Evolutionary conservation across 2,329 filamentous ascomycete genomes (phyloP).

Genomic region (Colletotrichum liriopes): DNA sequence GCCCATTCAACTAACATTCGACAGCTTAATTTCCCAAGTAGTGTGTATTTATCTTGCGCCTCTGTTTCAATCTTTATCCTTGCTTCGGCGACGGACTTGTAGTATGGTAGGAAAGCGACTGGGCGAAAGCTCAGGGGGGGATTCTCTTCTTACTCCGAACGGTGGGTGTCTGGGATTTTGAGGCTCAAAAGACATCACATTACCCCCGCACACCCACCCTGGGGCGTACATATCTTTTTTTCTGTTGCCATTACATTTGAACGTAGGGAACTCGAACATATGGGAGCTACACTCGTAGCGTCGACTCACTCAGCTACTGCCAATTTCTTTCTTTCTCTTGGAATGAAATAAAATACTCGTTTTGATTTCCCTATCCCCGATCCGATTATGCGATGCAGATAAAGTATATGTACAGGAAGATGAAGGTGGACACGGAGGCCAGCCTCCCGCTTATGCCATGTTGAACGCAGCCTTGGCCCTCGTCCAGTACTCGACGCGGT

Average conservation of each 20-base stretch:
- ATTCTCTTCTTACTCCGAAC: background rate
- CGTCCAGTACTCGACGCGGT: constrained; percentile 59
- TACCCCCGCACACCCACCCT: constrained; percentile 2
- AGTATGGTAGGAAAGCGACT: background rate
- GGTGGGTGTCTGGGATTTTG: background rate
- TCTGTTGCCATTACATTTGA: background rate
- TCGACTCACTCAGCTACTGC: background rate
- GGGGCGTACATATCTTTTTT: constrained; percentile 1
- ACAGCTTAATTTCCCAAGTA: background rate
- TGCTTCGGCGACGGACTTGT: background rate
- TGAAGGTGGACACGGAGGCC: background rate
- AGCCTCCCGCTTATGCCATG: constrained; percentile 13
- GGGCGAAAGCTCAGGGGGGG: background rate
- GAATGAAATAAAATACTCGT: background rate
- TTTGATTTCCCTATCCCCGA: background rate
- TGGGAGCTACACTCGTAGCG: background rate
- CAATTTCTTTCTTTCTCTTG: no score
- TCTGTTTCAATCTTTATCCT: background rate
- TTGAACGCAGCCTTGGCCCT: constrained; percentile 65
- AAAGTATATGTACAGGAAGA: constrained; percentile 15
- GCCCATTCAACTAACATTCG: background rate
- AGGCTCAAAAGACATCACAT: background rate
- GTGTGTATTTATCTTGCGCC: background rate
- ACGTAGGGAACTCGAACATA: background rate
- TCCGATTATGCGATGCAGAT: constrained; percentile 14